Evolutionary conservation across 495 filamentous ascomycete species (phyloP), one percentile per base, ranked within the genome.

Genomic region (Penicillium crystallinum): DNA sequence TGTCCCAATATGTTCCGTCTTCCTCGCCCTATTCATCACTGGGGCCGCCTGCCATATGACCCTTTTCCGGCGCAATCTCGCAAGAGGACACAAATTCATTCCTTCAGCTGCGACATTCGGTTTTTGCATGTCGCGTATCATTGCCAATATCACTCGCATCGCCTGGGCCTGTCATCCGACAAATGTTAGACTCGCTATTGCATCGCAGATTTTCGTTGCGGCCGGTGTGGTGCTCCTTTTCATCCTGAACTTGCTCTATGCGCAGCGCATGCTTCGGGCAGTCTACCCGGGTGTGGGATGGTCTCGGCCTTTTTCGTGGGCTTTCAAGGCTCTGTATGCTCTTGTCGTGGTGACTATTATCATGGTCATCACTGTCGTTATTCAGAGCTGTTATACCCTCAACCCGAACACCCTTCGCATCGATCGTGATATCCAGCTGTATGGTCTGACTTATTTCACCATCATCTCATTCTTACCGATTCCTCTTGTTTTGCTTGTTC

Each of bases 171-270:
- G 53, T 27, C 57, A 70, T n/a, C 60, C 61, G 4, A 49, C 29
- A 4, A 75, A 83, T 53, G 57, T 84, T 36, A 58, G 55, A 23
- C 49, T 92, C 3, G 84, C 77, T 7, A 88, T 96, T 42, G 84
- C 87, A 0, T 80, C 89, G 2, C 72, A 81, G 49, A 78, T 96
- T 59, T 84, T 95, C 55, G 82, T 92, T 22, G 76, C 81, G 10
- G 86, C 87, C 0, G 91, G 91, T 22, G 80, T 90, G 17, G 58
- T 95, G 21, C 58, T 96, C 6, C 68, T 95, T n/a, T 95, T 87
- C 66, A 68, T 96, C 50, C 66, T 89, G 62, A 93, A 96, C 64
- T 69, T 96, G 25, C 73, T 93, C 58, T 87, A 89, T 62, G 72
- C 86, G 0, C 88, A 92, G 63, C 82, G 91, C 23, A 80, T 95